Evolutionary conservation across 164 flowering plant genomes (phyloP), one percentile per base, ranked within the genome.

Genomic region (Saururus chinensis): DNA sequence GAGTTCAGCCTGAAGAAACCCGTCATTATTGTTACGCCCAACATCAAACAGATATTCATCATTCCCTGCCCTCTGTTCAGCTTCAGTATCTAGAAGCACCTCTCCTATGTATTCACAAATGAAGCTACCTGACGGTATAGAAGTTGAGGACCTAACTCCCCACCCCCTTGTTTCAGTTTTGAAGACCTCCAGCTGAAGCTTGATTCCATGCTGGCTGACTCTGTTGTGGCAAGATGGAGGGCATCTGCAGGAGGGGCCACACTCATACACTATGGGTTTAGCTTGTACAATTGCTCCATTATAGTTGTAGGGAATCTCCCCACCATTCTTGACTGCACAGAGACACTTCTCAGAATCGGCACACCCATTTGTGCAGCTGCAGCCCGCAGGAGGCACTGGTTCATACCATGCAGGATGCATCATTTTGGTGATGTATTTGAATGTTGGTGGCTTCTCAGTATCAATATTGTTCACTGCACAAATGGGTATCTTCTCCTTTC

Each of bases 11-110:
- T 78, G 67, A 21, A 81, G 76, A 60, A 73, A 37, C 11, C 10
- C 68, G 41, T 85, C 95, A 73, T 56, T 76, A 60, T 73, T 77
- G 71, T 83, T 81, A 37, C 76, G 80, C 51, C 96, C 98, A 67
- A 92, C 87, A 68, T 92, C 96, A 70, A 92, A 92, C 49, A 92
- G 66, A 75, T 92, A 92, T 68, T 89, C 96, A 63, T 92, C 98
- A 62, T 74, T 82, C 9, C 85, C 78, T 37, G 78, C 79, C 69
- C 88, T 79, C 62, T 78, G 60, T 53, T 89, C 98, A 40, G 98
- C 96, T 73, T 87, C 92, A 64, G 67, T 86, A 19, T 89, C 95
- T 10, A 81, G 72, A 25, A 92, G 84, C 22, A 92, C 80, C 78
- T 87, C 92, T 52, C 98, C 98, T 1, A 73, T 69, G 68, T 92